phyloP scores from a whole-genome alignment of 2,329 filamentous ascomycete species.

The Fusarium cyanostomum region DNA sequence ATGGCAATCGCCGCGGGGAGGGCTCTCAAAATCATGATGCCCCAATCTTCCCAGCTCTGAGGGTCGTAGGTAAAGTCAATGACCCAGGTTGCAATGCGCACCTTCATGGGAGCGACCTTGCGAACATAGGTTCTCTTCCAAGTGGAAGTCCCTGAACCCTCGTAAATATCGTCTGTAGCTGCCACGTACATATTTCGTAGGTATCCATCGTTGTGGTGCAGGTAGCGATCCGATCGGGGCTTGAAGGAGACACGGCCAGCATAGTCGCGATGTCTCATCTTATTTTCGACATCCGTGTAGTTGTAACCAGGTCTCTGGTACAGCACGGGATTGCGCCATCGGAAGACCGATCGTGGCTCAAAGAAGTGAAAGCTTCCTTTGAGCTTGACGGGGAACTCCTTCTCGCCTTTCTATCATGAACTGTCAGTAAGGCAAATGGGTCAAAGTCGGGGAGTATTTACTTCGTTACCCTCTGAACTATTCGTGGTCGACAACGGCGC shows the following conservation, averaged over 20 bases:
- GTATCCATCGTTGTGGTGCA: conserved; percentile 41
- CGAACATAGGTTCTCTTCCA: conserved; percentile 43
- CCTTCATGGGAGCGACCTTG: conserved; percentile 39
- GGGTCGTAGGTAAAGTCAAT: conserved; percentile 42
- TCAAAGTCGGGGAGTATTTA: conserved; percentile 9
- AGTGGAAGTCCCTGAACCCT: conserved; percentile 39
- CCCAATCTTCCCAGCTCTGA: conserved; percentile 40
- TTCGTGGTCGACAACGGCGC: conserved; percentile 11
- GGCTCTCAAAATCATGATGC: conserved; percentile 38
- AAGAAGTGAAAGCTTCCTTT: conserved; percentile 38
- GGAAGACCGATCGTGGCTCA: conserved; percentile 29
- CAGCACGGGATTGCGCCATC: conserved; percentile 37
- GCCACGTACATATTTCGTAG: conserved; percentile 42
- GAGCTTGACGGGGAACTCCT: conserved; percentile 41
- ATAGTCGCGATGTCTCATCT: conserved; percentile 38
- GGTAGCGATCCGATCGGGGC: conserved; percentile 38
- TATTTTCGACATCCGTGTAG: conserved; percentile 24
- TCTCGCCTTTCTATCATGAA: conserved; percentile 27
- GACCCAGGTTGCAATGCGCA: conserved; percentile 42
- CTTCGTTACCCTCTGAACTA: conserved; percentile 29
- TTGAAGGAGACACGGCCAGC: conserved; percentile 36
- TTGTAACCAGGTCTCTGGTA: conserved; percentile 38
- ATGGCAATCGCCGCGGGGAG: conserved; percentile 40
- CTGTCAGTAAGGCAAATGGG: conserved; percentile 10
- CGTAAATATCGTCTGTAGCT: conserved; percentile 39